Evolutionary conservation across 441 rosid species (phyloP).

Genomic region (Dalechampia spathulata): DNA sequence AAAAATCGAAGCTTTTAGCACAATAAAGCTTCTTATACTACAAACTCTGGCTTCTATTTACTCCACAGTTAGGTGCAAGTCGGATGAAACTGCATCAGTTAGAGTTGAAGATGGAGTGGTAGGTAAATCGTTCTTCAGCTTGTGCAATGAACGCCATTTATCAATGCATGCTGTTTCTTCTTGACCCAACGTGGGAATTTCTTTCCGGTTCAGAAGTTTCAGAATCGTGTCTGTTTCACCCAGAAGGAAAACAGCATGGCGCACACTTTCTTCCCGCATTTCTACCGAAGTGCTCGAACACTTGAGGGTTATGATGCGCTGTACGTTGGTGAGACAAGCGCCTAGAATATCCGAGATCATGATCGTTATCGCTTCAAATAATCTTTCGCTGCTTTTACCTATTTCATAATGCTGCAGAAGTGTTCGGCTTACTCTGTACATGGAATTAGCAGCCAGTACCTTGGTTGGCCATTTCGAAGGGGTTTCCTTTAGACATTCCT

Average conservation of each 20-base stretch:
- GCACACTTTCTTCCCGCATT: slow-evolving; percentile 47
- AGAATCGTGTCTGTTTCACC: slow-evolving; percentile 51
- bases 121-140: slow-evolving; percentile 15
- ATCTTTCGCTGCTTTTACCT: slow-evolving; percentile 19
- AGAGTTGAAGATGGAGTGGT: slow-evolving; percentile 12
- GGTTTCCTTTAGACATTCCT: slow-evolving; percentile 35
- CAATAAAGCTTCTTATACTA: slow-evolving; percentile 5
- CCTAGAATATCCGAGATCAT: slow-evolving; percentile 53
- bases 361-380: slow-evolving; percentile 32
- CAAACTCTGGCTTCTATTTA: slow-evolving; percentile 15
- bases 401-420: slow-evolving; percentile 34
- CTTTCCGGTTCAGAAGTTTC: slow-evolving; percentile 36
- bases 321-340: slow-evolving; percentile 72
- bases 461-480: slow-evolving; percentile 66
- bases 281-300: slow-evolving; percentile 48
- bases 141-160: slow-evolving; percentile 45
- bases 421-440: slow-evolving; percentile 65
- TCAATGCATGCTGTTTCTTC: slow-evolving; percentile 43
- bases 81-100: slow-evolving; percentile 14
- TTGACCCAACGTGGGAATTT: slow-evolving; percentile 31
- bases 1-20: background rate
- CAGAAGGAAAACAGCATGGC: slow-evolving; percentile 47
- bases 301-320: slow-evolving; percentile 32
- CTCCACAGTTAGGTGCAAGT: slow-evolving; percentile 28
- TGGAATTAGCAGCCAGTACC: slow-evolving; percentile 70